Evolutionary conservation across 495 filamentous ascomycete genomes (phyloP).

Genomic region (Aeminium ludgeri): DNA sequence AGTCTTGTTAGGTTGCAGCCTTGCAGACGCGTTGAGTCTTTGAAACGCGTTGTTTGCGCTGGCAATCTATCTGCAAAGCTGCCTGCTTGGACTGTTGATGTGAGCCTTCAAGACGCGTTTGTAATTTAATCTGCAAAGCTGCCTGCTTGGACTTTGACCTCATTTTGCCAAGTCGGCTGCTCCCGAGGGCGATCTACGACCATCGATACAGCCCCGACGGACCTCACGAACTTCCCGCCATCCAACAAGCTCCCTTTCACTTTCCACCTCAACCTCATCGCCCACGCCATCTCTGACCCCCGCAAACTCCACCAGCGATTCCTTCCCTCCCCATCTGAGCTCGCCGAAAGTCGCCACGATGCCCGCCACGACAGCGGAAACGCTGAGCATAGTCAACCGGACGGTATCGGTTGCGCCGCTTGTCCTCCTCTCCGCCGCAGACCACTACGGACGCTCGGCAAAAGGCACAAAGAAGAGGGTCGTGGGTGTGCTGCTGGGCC

Average conservation of each 20-base stretch:
- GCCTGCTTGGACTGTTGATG: too few relatives aligned
- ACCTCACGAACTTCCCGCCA: not conserved
- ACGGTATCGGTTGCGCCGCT: slow-evolving; percentile 94
- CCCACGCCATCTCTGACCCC: not conserved
- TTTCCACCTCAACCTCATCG: not conserved
- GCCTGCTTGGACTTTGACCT: not conserved
- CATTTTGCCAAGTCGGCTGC: not conserved
- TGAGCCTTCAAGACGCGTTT: too few relatives aligned
- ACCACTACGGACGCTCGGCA: slow-evolving; percentile 89
- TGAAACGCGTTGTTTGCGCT: too few relatives aligned
- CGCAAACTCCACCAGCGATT: not conserved
- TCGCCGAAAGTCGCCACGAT: slow-evolving; percentile 32
- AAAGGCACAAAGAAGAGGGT: slow-evolving; percentile 86
- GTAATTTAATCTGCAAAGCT: too few relatives aligned
- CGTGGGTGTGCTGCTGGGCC: slow-evolving; percentile 85
- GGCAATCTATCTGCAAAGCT: too few relatives aligned
- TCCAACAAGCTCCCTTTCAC: not conserved
- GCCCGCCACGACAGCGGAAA: slow-evolving; percentile 90
- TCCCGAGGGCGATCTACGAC: not conserved
- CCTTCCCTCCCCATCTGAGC: not conserved
- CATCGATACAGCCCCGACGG: not conserved
- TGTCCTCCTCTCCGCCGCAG: slow-evolving; percentile 92
- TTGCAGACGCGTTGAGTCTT: too few relatives aligned
- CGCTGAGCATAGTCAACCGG: slow-evolving; percentile 75
- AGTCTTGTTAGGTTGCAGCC: too few relatives aligned